A percentile compares a stretch with the other conserved stretches of the same genome.
Evolutionary conservation across 805 yeast species (phyloP).

Genomic region (Teunomyces aglyptinius): DNA sequence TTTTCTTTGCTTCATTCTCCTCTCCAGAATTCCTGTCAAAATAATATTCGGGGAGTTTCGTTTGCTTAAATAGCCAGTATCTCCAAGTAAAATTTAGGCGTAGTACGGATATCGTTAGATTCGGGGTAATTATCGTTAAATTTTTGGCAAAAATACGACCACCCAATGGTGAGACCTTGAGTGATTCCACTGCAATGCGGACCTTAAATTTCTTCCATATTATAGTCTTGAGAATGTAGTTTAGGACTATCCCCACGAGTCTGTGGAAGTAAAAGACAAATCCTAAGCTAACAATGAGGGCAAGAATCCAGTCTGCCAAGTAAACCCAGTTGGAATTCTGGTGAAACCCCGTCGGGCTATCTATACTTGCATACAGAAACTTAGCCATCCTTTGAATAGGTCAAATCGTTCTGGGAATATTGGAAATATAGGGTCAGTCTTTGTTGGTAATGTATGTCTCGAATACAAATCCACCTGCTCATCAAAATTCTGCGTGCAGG

Average conservation of each 20-base stretch:
- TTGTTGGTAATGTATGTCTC: background rate
- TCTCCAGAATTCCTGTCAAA: slow-evolving; percentile 15
- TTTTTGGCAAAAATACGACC: slow-evolving; percentile 82
- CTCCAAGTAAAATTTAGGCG: slow-evolving; percentile 84
- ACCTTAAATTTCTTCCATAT: slow-evolving; percentile 65
- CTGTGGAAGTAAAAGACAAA: slow-evolving; percentile 78
- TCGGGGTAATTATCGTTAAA: slow-evolving; percentile 67
- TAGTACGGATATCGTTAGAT: slow-evolving; percentile 67
- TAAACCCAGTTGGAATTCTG: slow-evolving; percentile 53
- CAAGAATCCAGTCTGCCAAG: slow-evolving; percentile 76
- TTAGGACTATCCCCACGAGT: slow-evolving; percentile 57
- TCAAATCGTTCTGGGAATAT: background rate
- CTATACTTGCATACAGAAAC: slow-evolving; percentile 1
- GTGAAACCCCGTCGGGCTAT: background rate
- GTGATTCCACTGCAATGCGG: slow-evolving; percentile 64
- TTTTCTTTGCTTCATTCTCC: slow-evolving; percentile 6
- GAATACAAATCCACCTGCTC: background rate
- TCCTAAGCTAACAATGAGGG: slow-evolving; percentile 58
- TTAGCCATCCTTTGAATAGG: slow-evolving; percentile 1
- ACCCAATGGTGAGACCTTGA: slow-evolving; percentile 75
- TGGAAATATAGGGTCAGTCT: background rate
- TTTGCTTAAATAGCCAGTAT: slow-evolving; percentile 66
- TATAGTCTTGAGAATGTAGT: slow-evolving; percentile 48
- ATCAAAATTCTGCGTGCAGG: background rate
- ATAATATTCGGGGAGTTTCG: slow-evolving; percentile 38